Conservation (phyloP, 2,329 filamentous ascomycete species). For the Nothomitra cinnamomea region DNA sequence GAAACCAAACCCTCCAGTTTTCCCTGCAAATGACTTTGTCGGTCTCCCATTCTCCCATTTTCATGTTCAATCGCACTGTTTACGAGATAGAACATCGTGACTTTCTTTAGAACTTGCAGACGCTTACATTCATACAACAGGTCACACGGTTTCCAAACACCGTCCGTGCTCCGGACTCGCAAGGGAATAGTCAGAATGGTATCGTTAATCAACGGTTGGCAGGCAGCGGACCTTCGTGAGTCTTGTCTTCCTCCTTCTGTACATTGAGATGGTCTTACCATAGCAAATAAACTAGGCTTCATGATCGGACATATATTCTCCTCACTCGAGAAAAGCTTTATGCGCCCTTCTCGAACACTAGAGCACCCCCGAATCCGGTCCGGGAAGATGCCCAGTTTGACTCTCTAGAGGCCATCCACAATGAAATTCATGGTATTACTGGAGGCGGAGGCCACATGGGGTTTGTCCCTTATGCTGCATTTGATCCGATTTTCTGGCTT, state of each 20-base stretch:
- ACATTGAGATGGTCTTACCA: not conserved
- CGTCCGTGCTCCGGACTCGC: not conserved
- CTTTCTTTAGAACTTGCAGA: not conserved
- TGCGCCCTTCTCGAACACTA: not conserved
- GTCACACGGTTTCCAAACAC: not conserved
- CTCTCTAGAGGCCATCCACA: constrained; percentile 14
- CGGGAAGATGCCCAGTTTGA: constrained; percentile 7
- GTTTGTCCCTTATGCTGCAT: constrained; percentile 14
- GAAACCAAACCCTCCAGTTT: not conserved
- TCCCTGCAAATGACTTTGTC: not conserved
- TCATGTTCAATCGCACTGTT: not conserved
- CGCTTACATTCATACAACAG: not conserved
- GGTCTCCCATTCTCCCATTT: not conserved
- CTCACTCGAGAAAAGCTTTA: not conserved
- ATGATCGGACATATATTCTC: not conserved
- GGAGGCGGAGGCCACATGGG: constrained; percentile 14
- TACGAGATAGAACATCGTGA: not conserved
- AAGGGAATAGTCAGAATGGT: not conserved
- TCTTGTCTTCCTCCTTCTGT: not conserved
- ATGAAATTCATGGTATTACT: constrained; percentile 12
- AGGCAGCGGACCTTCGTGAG: not conserved
- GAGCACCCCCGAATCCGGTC: not conserved
- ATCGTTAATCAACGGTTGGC: not conserved
- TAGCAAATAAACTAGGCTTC: not conserved
- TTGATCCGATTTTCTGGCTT: constrained; percentile 17